Evolutionary conservation across 257 asterid species (phyloP), one percentile per base, ranked within the genome.

Genomic region (Verbena officinalis): DNA sequence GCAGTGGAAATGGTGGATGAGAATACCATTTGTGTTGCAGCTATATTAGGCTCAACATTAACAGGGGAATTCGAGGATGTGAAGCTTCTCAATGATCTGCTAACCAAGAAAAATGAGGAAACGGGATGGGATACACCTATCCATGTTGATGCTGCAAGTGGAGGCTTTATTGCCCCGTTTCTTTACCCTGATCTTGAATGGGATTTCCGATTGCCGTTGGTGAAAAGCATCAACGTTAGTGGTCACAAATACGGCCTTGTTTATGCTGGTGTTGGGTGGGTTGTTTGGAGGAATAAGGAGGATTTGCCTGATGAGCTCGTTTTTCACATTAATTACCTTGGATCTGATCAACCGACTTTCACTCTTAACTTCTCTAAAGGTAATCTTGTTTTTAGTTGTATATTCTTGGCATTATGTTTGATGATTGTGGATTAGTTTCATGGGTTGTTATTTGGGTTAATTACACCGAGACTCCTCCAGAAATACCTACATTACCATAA

Each of bases 111-210:
- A 75, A 81, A 84, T 53, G 24, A 64, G 30, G 79, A 77, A 65
- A 84, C 87, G 13, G 85, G 87, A 20, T 81, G 83, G 87, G 73
- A 71, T 46, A 81, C 82, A 9, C 87, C 90, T 0, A 84, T 84
- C 17, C 90, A 81, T 70, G 87, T 84, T 6, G 90, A 84, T 77
- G 90, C 90, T 7, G 90, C 90, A 10, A 81, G 90, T 65, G 85
- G 90, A 45, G 90, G 90, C 17, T 84, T 81, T 65, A 73, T 84
- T 36, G 90, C 90, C 16, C 90, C 90, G 10, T 84, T 84, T 55
- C 64, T 84, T 20, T 81, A 63, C 70, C 87, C 87, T 6, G 87
- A 84, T 20, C 82, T 84, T 3, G 85, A 81, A 52, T 84, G 90
- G 90, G 90, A 84, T 72, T 84, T 84, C 55, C 80, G 85, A 9